Percentiles rank a stretch among this genome's conserved stretches.
Evolutionary conservation across 2,329 filamentous ascomycete genomes (phyloP).

Genomic region (Colletotrichum horii): DNA sequence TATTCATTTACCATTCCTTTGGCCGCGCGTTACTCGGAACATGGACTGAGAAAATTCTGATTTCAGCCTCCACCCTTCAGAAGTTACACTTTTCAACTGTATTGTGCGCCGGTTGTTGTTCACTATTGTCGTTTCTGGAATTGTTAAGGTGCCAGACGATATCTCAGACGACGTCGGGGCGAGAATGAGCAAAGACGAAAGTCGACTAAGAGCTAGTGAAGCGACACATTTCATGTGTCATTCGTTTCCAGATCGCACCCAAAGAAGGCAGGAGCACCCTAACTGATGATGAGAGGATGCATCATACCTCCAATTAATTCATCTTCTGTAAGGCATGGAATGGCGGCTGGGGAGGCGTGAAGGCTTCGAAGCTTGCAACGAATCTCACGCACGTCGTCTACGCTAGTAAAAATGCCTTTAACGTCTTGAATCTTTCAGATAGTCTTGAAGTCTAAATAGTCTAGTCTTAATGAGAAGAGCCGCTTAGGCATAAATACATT

Average conservation of each 20-base stretch:
- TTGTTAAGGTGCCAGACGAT: not conserved
- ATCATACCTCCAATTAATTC: not conserved
- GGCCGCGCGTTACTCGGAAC: too few relatives aligned
- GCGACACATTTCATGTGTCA: not conserved
- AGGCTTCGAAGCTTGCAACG: accelerated
- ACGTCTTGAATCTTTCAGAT: too few relatives aligned
- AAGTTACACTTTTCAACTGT: too few relatives aligned
- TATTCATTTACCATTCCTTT: too few relatives aligned
- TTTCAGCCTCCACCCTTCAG: too few relatives aligned
- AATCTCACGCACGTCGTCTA: accelerated
- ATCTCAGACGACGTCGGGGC: not conserved
- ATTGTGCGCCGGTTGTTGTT: too few relatives aligned
- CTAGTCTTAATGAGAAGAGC: accelerated
- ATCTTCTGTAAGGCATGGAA: not conserved
- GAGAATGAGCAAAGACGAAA: not conserved
- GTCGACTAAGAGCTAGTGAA: accelerated
- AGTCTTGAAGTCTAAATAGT: accelerated
- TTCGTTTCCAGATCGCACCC: accelerated
- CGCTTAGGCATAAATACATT: not conserved
- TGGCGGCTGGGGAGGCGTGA: accelerated
- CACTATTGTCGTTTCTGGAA: not conserved
- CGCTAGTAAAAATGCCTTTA: accelerated
- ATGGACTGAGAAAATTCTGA: too few relatives aligned
- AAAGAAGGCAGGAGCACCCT: not conserved
- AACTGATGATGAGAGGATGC: accelerated